These are phyloP conservation scores for Coccomyxa sp. DNA, from an alignment of 139 green algal genomes.

Conservation along the genomic window DNA sequence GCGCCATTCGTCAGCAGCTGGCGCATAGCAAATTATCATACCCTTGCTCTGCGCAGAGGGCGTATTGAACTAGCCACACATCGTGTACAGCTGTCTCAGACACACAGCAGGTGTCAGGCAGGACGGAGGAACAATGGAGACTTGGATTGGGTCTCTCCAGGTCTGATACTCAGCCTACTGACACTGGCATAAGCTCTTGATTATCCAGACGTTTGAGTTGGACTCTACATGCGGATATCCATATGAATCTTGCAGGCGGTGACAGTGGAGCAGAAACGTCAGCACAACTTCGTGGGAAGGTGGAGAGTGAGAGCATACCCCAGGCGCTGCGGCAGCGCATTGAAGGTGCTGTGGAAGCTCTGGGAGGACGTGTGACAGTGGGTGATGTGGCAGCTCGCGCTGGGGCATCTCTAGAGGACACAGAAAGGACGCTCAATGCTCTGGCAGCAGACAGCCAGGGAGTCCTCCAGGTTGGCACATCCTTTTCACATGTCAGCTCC, in stretches of 20 bases:
- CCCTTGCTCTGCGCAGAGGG: too few species aligned
- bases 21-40: too few species aligned
- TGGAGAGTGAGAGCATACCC: conserved; percentile 8
- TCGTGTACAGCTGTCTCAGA: too few species aligned
- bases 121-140: too few species aligned
- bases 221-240: too few species aligned
- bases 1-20: too few species aligned
- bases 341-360: conserved; percentile 42
- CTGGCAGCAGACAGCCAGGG: conserved; percentile 75
- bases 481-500: not conserved
- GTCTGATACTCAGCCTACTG: too few species aligned
- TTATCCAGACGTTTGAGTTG: too few species aligned
- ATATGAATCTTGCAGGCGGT: not conserved
- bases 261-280: too few species aligned
- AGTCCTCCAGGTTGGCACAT: conserved; percentile 56
- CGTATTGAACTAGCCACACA: too few species aligned
- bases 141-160: too few species aligned
- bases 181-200: not conserved
- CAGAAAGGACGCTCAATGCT: conserved; percentile 74
- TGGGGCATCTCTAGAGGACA: conserved; percentile 59
- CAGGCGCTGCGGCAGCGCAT: conserved; percentile 41
- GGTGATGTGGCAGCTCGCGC: conserved; percentile 61
- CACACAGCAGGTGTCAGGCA: too few species aligned
- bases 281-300: not conserved
- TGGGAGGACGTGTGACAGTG: conserved; percentile 46